Evolutionary conservation across 352 stramenopile genomes (phyloP), one percentile per base, ranked within the genome.

Genomic region (Phytophthora kernoviae): DNA sequence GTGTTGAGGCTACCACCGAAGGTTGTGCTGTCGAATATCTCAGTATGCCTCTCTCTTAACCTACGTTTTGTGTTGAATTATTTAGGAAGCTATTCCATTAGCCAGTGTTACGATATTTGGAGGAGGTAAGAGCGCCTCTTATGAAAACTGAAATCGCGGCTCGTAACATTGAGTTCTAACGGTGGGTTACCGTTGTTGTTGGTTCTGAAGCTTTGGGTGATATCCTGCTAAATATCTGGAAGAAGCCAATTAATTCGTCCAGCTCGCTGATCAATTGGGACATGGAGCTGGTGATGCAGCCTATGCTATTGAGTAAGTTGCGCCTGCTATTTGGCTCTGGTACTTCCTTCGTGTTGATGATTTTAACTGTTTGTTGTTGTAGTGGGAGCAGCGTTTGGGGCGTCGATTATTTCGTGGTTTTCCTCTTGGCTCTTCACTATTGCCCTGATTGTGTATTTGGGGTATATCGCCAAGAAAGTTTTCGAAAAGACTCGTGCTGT

Each of bases 281-380:
- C 69, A 70, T 98, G 15, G 96, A 98, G 41, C 42, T 98, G 14
- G 74, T 97, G 4, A 98, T 98, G 93, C 91, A 98, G 73, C 94
- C 94, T 10, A 79, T 96, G 64, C 45, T 80, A 49, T 54, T 80
- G 8, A 73, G 71, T 79, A 69, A 46, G 64, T 44, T 10, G 2
- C 17, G 22, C 22, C 15, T 14, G 39, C 20, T 27, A 6, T 20
- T 14, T 58, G 20, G 33, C 53, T 44, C 12, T 49, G 1, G n/a
- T n/a, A n/a, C n/a, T n/a, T n/a, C n/a, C n/a, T 43, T 43, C 5
- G 37, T 21, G 12, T 43, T 14, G 11, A 14, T 4, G 9, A 21
- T 20, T 43, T 17, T 43, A 43, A 17, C n/a, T 15, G 37, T 14
- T 48, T 37, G 37, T 22, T 58, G 12, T 2, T 70, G 41, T 15